phyloP scores from a whole-genome alignment of 2,329 filamentous ascomycete species.

The Pseudohalonectria lignicola region DNA sequence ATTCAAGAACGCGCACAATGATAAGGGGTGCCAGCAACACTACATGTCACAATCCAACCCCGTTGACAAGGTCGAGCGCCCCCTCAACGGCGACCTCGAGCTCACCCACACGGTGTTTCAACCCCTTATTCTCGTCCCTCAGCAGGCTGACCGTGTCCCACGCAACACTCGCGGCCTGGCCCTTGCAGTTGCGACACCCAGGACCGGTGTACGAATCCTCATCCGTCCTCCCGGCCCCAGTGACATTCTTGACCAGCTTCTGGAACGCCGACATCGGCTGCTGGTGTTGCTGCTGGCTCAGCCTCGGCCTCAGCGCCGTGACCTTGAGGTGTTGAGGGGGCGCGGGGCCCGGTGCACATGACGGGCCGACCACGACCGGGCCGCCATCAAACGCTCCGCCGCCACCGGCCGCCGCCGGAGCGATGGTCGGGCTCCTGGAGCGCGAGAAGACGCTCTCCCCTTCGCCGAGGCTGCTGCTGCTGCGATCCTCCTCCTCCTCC shows the following conservation, averaged over 20 bases:
- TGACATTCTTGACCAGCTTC: slow-evolving; percentile 33
- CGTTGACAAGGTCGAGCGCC: slow-evolving; percentile 48
- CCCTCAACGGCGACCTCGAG: slow-evolving; percentile 50
- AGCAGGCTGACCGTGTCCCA: slow-evolving; percentile 55
- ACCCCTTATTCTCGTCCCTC: slow-evolving; percentile 48
- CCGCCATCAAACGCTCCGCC: slow-evolving; percentile 4
- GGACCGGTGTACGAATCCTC: slow-evolving; percentile 12
- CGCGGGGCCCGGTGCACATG: slow-evolving; percentile 3
- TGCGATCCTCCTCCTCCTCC: slow-evolving; percentile 32
- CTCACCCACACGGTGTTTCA: slow-evolving; percentile 48
- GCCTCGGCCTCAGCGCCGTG: slow-evolving; percentile 7
- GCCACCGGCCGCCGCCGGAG: slow-evolving; percentile 16
- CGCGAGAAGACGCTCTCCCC: slow-evolving; percentile 50
- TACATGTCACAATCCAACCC: slow-evolving; percentile 35
- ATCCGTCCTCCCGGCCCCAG: slow-evolving; percentile 18
- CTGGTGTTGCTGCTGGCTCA: slow-evolving; percentile 7
- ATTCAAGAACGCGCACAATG: no score
- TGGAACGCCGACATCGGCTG: slow-evolving; percentile 34
- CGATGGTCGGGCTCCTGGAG: slow-evolving; percentile 43
- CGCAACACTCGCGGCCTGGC: slow-evolving; percentile 46
- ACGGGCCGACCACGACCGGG: slow-evolving; percentile 8
- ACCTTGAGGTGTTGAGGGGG: slow-evolving; percentile 8
- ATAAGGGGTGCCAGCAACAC: no score
- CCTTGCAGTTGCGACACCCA: slow-evolving; percentile 44
- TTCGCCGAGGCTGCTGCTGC: slow-evolving; percentile 17